Base-by-base conservation (phyloP, 345 rosid species). In the Salix koriyanagi region DNA sequence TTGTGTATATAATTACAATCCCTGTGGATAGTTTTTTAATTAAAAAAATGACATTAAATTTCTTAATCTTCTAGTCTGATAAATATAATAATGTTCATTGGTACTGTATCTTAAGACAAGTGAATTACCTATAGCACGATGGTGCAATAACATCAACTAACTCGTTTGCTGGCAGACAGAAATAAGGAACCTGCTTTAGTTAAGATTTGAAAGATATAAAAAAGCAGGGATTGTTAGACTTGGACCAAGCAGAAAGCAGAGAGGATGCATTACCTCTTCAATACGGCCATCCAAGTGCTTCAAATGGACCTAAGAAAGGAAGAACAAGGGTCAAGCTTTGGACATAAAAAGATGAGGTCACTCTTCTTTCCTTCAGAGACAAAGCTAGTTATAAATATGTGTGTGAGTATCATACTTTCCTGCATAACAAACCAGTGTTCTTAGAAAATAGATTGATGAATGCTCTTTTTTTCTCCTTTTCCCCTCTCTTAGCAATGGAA, bases 101-200 rank as follows among this genome's bases (percentile, higher is more conserved):
- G 5, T 30, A 41, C 62, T 74, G 54, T n/a, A 30, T 21, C 65
- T 34, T 44, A 64, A 65, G 60, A 71, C 58, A 50, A 46, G 74
- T 50, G 72, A 65, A 81, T 81, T 82, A 93, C 97, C 99, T 95
- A 80, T 95, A 95, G 82, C 99, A 95, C 72, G 99, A 93, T 71
- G 97, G 97, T 79, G 97, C 97, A 70, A 91, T 95, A 76, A 91
- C 97, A 85, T 95, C 96, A 65, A 89, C 96, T 77, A 91, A 89
- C 25, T 93, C 96, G 30, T 89, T 95, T 79, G 99, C 96, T 75
- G 97, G 97, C 80, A 95, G 91, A 88, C 90, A 91, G 92, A 95
- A 95, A 90, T 95, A 95, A 77, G 97, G 99, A 85, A 93, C 99
- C 99, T 95, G 97, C 79, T 88, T 81, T 81, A 86, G 86, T 86